phyloP scores from a whole-genome alignment of 495 filamentous ascomycete species.

The Tuber microsphaerosporum region DNA sequence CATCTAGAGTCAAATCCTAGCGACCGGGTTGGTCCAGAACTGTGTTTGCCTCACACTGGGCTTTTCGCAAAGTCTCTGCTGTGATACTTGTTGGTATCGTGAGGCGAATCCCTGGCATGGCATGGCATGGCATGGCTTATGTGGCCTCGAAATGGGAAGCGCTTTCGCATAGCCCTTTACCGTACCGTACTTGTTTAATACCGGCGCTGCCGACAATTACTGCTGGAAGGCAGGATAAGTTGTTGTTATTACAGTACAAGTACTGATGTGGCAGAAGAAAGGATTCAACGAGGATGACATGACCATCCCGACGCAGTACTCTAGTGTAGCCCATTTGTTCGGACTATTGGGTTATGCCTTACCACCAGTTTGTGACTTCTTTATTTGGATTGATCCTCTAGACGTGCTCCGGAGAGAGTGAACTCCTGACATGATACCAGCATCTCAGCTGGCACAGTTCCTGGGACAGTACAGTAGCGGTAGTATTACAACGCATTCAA shows the following conservation, averaged over 20 bases:
- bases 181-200: not conserved
- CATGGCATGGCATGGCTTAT: not conserved
- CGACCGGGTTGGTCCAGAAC: not conserved
- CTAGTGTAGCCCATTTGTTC: not conserved
- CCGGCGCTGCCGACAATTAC: not conserved
- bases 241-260: not conserved
- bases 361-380: not conserved
- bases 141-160: not conserved
- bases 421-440: not conserved
- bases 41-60: not conserved
- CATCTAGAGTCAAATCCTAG: not conserved
- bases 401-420: not conserved
- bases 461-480: no score
- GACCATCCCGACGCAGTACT: not conserved
- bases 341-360: not conserved
- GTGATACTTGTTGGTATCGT: not conserved
- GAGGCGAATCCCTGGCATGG: not conserved
- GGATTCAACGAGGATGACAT: not conserved
- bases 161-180: not conserved
- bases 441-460: not conserved
- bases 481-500: not conserved
- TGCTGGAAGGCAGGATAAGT: not conserved
- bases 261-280: not conserved
- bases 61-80: not conserved
- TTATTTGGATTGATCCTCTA: not conserved